phyloP scores from a whole-genome alignment of 176 grass and related monocot species.

The Tuctoria greenei region DNA sequence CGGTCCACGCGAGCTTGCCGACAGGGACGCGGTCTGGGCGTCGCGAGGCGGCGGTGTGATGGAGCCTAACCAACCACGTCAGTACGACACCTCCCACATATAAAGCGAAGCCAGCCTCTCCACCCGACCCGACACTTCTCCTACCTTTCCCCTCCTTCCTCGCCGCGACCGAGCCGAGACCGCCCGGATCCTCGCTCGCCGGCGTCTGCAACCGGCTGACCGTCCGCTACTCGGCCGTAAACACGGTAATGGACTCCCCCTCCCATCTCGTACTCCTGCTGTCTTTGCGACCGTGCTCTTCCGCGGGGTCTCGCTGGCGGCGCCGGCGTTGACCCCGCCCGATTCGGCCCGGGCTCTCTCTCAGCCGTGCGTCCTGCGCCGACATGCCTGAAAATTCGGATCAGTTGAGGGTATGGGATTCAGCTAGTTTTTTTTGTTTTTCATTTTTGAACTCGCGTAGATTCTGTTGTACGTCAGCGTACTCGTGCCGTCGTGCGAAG shows the following conservation, averaged over 20 bases:
- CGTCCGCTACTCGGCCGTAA: neutral
- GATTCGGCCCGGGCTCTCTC: neutral
- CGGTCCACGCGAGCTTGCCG: constrained; percentile 11
- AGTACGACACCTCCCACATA: constrained; percentile 45
- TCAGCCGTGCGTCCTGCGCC: neutral
- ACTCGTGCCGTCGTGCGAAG: neutral
- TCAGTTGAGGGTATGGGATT: constrained; percentile 2
- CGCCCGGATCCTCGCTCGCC: neutral
- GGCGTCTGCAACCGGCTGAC: neutral
- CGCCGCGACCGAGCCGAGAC: neutral
- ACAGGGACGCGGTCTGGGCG: neutral
- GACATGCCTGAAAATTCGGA: neutral
- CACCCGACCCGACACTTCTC: neutral
- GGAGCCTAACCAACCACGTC: constrained; percentile 51
- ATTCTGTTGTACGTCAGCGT: neutral
- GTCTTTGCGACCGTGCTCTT: neutral
- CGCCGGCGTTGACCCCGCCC: constrained; percentile 33
- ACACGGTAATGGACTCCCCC: constrained; percentile 16
- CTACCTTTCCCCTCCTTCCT: neutral
- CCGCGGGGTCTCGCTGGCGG: too few species aligned
- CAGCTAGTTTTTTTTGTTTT: too few species aligned
- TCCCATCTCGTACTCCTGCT: neutral
- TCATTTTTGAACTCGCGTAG: neutral
- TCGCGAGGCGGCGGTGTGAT: neutral
- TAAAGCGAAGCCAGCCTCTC: constrained; percentile 1